A percentile compares a stretch with the other conserved stretches of the same genome.
Conservation (phyloP, 768 basidiomycete species). For the Suillus subluteus region DNA sequence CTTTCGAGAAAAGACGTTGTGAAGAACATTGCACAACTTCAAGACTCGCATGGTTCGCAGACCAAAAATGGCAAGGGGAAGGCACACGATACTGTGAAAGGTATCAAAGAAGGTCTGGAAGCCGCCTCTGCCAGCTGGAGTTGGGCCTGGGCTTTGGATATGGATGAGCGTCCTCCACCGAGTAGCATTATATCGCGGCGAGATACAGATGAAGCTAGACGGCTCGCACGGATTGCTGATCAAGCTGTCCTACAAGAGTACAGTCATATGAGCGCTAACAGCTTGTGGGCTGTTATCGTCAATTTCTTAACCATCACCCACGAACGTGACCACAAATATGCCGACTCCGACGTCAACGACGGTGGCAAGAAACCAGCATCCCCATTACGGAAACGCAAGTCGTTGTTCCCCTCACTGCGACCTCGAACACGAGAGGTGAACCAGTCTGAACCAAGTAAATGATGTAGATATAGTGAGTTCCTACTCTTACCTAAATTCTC, state of each 20-base stretch:
- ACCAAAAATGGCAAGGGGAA: constrained; percentile 24
- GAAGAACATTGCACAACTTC: constrained; percentile 54
- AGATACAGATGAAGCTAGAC: constrained; percentile 80
- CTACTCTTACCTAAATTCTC: not conserved
- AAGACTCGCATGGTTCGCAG: constrained; percentile 17
- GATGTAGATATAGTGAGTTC: not conserved
- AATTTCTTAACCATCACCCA: constrained; percentile 63
- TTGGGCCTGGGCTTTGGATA: constrained; percentile 87
- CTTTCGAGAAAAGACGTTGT: constrained; percentile 65
- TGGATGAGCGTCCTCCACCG: constrained; percentile 83
- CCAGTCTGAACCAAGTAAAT: not conserved
- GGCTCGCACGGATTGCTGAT: constrained; percentile 76
- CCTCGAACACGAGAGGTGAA: constrained; percentile 8
- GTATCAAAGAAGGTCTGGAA: constrained; percentile 36
- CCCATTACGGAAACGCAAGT: constrained; percentile 28
- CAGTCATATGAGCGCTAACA: constrained; percentile 63
- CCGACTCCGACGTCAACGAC: constrained; percentile 19
- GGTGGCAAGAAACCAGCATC: not conserved
- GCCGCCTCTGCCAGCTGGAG: constrained; percentile 62
- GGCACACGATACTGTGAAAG: constrained; percentile 23
- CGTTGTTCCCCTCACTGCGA: constrained; percentile 29
- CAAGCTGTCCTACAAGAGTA: constrained; percentile 62
- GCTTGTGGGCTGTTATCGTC: constrained; percentile 69
- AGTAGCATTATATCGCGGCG: constrained; percentile 89
- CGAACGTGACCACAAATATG: constrained; percentile 42